A percentile compares a stretch with the other conserved stretches of the same genome.
Conservation (phyloP, 768 basidiomycete species). For the Tremella fuciformis region DNA sequence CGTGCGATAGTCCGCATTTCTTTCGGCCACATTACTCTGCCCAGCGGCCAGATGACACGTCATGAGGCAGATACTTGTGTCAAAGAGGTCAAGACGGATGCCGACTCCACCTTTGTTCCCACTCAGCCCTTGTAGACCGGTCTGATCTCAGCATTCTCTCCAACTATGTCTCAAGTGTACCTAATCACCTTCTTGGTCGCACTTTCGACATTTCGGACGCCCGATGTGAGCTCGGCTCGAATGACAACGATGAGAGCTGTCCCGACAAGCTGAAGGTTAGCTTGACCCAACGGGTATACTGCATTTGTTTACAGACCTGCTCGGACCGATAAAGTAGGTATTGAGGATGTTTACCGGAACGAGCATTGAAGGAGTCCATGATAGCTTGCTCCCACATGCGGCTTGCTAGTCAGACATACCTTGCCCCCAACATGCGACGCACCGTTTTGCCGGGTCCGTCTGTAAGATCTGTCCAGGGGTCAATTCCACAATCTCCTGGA, state of each 20-base stretch:
- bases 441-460: conserved; percentile 90
- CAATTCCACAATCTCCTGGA: conserved; percentile 95
- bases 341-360: conserved; percentile 65
- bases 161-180: not conserved
- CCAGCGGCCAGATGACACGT: conserved; percentile 98
- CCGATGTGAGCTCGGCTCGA: conserved; percentile 68
- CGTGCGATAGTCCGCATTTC: conserved; percentile 87
- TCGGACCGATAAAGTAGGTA: conserved; percentile 89
- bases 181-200: conserved; percentile 76
- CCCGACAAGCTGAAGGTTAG: conserved; percentile 71
- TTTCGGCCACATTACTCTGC: conserved; percentile 79
- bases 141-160: conserved; percentile 37
- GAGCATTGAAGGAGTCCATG: conserved; percentile 69
- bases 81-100: conserved; percentile 84
- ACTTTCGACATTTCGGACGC: conserved; percentile 89
- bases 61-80: conserved; percentile 89
- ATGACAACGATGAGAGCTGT: conserved; percentile 85
- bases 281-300: not conserved
- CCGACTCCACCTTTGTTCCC: conserved; percentile 82
- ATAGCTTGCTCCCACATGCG: conserved; percentile 82
- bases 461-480: conserved; percentile 97
- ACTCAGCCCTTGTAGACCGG: conserved; percentile 71
- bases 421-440: conserved; percentile 15
- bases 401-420: conserved; percentile 47
- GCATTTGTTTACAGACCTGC: conserved; percentile 60